phyloP scores from a whole-genome alignment of 768 basidiomycete genomes.

The Amanita rimosa region DNA sequence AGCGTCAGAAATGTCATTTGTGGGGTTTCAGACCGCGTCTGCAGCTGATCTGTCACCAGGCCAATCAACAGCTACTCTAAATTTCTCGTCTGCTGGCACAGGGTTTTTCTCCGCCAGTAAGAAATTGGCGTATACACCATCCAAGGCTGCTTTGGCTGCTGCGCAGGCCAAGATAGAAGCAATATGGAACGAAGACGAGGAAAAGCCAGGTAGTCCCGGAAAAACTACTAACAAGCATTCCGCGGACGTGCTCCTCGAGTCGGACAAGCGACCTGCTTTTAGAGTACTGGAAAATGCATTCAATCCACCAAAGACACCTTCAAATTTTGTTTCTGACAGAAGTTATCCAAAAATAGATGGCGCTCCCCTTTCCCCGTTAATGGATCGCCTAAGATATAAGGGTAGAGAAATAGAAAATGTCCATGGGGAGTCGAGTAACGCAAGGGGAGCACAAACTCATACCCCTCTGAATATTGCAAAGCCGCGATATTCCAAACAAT shows the following conservation, averaged over 20 bases:
- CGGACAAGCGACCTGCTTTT: constrained; percentile 23
- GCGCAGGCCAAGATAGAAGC: constrained; percentile 39
- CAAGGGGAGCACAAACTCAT: not conserved
- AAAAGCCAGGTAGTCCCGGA: constrained; percentile 3
- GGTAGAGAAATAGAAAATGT: constrained; percentile 1
- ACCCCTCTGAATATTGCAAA: not conserved
- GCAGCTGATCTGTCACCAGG: constrained; percentile 16
- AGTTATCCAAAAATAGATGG: constrained; percentile 2
- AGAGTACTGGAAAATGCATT: constrained; percentile 24
- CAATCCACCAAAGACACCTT: constrained; percentile 27
- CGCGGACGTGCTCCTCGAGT: constrained; percentile 17
- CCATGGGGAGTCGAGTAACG: not conserved
- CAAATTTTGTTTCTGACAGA: constrained; percentile 15
- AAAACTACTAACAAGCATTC: constrained; percentile 7
- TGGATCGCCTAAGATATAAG: not conserved
- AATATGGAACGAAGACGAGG: constrained; percentile 34
- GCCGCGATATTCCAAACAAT: constrained; percentile 22
- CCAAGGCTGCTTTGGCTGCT: constrained; percentile 38
- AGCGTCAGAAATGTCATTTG: constrained; percentile 14
- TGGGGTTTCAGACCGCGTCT: constrained; percentile 28
- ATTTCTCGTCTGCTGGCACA: constrained; percentile 1
- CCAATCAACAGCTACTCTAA: not conserved
- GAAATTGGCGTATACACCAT: constrained; percentile 36
- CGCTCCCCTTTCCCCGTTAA: constrained; percentile 5
- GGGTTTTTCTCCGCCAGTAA: constrained; percentile 23